These are phyloP conservation scores for Chloranthus sessilifolius DNA, from an alignment of 164 flowering plant species.

Conservation along the genomic window DNA sequence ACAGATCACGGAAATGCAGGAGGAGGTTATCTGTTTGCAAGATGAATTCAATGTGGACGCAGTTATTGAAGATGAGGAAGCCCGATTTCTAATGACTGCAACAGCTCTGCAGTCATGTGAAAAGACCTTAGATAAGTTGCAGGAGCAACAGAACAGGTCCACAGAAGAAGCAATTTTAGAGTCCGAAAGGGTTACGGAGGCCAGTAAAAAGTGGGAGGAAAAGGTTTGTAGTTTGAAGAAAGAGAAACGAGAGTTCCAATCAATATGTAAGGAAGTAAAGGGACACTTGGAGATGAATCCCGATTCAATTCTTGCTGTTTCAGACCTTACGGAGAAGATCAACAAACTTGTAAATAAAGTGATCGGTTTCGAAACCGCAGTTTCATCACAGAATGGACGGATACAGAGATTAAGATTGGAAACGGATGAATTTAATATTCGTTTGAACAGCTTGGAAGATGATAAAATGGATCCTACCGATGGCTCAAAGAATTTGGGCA, in stretches of 20 bases:
- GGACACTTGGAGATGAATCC: slow-evolving; percentile 28
- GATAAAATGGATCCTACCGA: slow-evolving; percentile 33
- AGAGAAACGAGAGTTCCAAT: slow-evolving; percentile 20
- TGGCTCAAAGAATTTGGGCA: slow-evolving; percentile 29
- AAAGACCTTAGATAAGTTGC: slow-evolving; percentile 41
- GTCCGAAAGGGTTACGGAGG: slow-evolving; percentile 34
- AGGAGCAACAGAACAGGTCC: slow-evolving; percentile 44
- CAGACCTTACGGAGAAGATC: slow-evolving; percentile 73
- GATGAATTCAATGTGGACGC: slow-evolving; percentile 58
- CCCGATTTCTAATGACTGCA: slow-evolving; percentile 58
- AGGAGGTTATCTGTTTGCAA: slow-evolving; percentile 42
- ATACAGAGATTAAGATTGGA: slow-evolving; percentile 55
- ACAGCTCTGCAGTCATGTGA: slow-evolving; percentile 66
- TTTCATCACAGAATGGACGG: slow-evolving; percentile 66
- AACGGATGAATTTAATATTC: slow-evolving; percentile 56
- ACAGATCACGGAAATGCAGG: slow-evolving; percentile 54
- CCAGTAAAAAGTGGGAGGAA: slow-evolving; percentile 5
- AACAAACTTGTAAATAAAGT: slow-evolving; percentile 82
- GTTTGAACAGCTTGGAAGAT: slow-evolving; percentile 55
- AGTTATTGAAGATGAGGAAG: slow-evolving; percentile 69
- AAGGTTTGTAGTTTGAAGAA: slow-evolving; percentile 10
- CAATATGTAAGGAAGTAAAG: slow-evolving; percentile 21
- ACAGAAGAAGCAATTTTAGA: slow-evolving; percentile 44
- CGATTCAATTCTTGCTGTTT: slow-evolving; percentile 30
- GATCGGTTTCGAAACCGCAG: slow-evolving; percentile 45